Evolutionary conservation across 2,329 filamentous ascomycete genomes (phyloP).

Genomic region (Cordyceps farinosa): DNA sequence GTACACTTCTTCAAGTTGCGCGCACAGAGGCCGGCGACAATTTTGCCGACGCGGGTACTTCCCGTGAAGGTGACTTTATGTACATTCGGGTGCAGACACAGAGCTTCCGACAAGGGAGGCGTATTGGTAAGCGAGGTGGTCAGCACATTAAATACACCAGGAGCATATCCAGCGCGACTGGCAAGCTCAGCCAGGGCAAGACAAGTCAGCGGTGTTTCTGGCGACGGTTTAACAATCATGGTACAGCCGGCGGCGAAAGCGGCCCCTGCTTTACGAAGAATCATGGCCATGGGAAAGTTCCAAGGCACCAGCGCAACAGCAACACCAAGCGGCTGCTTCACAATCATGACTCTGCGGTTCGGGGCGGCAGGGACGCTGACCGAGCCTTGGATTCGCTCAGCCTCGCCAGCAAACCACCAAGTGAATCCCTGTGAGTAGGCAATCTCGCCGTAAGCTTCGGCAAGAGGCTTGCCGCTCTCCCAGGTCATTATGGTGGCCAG

Average conservation of each 20-base stretch:
- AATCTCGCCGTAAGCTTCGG: conserved; percentile 52
- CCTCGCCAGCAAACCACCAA: conserved; percentile 55
- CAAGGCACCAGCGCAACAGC: conserved; percentile 37
- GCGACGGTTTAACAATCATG: conserved; percentile 70
- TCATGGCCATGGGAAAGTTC: conserved; percentile 59
- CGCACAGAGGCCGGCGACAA: conserved; percentile 59
- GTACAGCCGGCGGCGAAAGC: conserved; percentile 71
- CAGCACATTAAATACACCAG: conserved; percentile 60
- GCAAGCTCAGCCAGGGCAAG: conserved; percentile 67
- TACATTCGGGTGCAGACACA: conserved; percentile 43
- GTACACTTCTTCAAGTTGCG: conserved; percentile 63
- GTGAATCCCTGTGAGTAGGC: conserved; percentile 53
- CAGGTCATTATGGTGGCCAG: conserved; percentile 38
- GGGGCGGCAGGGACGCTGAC: conserved; percentile 58
- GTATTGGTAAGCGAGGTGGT: conserved; percentile 44
- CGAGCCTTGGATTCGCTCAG: conserved; percentile 52
- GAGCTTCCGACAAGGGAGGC: conserved; percentile 41
- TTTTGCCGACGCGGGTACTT: conserved; percentile 64
- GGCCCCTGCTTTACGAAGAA: conserved; percentile 44
- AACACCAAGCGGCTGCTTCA: conserved; percentile 52
- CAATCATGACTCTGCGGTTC: conserved; percentile 62
- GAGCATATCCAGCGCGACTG: conserved; percentile 68
- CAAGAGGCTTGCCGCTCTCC: conserved; percentile 56
- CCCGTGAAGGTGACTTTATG: conserved; percentile 76
- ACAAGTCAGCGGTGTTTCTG: conserved; percentile 70